Conservation (phyloP, 495 filamentous ascomycete genomes). For the Hypoxylon intermedium region DNA sequence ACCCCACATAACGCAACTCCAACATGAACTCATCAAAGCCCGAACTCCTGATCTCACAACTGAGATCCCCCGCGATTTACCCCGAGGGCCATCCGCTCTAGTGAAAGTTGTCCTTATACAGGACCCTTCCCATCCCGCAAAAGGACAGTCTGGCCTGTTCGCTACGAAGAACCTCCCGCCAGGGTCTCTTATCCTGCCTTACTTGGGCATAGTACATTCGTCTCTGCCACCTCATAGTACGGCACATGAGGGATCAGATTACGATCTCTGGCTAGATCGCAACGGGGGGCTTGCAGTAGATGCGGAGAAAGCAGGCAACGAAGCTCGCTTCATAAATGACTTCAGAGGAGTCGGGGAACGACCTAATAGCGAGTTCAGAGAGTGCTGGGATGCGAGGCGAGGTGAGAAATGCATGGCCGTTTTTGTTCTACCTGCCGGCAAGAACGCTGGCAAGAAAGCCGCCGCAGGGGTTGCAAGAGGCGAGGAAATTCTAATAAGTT, state of each 20-base stretch:
- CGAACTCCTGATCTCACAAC: constrained; percentile 40
- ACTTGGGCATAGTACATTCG: constrained; percentile 67
- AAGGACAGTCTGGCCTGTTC: constrained; percentile 71
- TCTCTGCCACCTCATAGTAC: constrained; percentile 38
- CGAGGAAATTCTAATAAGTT: constrained; percentile 69
- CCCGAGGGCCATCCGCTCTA: constrained; percentile 52
- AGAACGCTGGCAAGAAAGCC: constrained; percentile 57
- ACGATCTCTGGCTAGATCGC: constrained; percentile 70
- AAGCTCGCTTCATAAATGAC: constrained; percentile 77
- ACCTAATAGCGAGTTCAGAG: constrained; percentile 69
- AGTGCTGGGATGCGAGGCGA: constrained; percentile 55
- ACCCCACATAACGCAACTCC: constrained; percentile 47
- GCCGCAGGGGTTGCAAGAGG: constrained; percentile 60
- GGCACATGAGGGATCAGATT: constrained; percentile 61
- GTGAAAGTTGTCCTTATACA: constrained; percentile 64
- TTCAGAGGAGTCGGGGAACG: constrained; percentile 66
- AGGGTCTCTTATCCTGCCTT: constrained; percentile 66
- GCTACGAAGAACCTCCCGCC: constrained; percentile 64
- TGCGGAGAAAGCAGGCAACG: constrained; percentile 67
- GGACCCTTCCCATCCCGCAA: constrained; percentile 64
- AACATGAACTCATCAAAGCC: constrained; percentile 47
- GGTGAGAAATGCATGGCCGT: constrained; percentile 64
- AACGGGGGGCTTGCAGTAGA: constrained; percentile 68
- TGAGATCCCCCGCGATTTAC: constrained; percentile 46
- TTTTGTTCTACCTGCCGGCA: constrained; percentile 65